Base-by-base conservation (phyloP, 1,284 basidiomycete species). In the Trametes polyzona region DNA sequence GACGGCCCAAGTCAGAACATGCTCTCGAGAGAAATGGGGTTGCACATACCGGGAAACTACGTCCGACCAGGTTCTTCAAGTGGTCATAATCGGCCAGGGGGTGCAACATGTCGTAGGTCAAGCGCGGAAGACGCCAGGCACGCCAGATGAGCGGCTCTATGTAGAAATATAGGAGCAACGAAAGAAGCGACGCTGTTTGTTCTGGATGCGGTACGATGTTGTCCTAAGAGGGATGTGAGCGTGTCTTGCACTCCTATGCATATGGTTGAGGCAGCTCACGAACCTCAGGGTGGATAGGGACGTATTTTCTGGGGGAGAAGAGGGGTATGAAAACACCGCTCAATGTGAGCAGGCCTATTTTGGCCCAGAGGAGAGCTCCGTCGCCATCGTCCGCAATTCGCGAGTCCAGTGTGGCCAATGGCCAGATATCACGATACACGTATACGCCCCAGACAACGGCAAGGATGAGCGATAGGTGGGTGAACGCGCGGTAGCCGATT, bases 351-450 rank as follows among this genome's bases (percentile, higher is more conserved):
- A 82, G 21, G 64, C 74, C 57, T 68, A 74, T 43, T 49, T 73
- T 73, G 1, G 53, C 55, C 72, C 73, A 77, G 1, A 76, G 59
- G 17, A 73, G 37, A n/a, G 62, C 42, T 2, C 74, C 74, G 44
- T 75, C 73, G 1, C 64, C 49, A 21, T 66, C 57, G 59, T 84
- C 82, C 2, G 68, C 61, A 1, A 80, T 77, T 2, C 52, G 41
- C 10, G 77, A 68, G 40, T 72, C 67, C 61, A 69, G 75, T 0
- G 80, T 83, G 29, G 76, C 65, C 11, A 80, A 59, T 2, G 83
- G 83, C 72, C 74, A 82, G 24, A 83, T 58, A 62, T 85, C 79
- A 32, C 81, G 76, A 60, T 82, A 81, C 14, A 71, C 67, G 65
- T 77, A 83, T 3, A 81, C 71, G 11, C 58, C 65, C 63, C 76